Percentiles rank a stretch among this genome's conserved stretches.
Evolutionary conservation across 2,329 filamentous ascomycete species (phyloP).

Genomic region (Ophiostoma sp.): DNA sequence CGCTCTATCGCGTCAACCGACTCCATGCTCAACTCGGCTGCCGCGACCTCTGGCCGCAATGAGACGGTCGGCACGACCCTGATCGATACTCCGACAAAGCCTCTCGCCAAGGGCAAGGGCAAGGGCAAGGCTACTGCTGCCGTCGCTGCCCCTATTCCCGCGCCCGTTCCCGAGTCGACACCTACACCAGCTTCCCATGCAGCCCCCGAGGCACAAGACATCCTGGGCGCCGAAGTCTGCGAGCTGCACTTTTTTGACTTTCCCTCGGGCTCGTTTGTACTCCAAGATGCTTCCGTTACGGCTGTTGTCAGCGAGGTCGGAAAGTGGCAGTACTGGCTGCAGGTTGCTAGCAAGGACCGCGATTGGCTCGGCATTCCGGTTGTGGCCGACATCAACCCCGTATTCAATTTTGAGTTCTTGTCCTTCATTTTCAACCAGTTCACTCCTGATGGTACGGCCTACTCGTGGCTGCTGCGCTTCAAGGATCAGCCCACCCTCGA

Average conservation of each 20-base stretch:
- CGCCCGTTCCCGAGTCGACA: constrained; percentile 21
- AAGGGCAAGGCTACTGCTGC: neutral
- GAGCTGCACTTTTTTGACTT: constrained; percentile 96
- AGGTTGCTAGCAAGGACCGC: constrained; percentile 68
- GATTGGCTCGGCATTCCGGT: constrained; percentile 86
- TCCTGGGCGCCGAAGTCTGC: constrained; percentile 67
- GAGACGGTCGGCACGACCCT: constrained; percentile 32
- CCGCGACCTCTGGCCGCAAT: constrained; percentile 31
- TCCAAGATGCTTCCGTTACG: constrained; percentile 68
- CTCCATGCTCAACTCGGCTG: constrained; percentile 43
- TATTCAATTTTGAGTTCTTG: constrained; percentile 98
- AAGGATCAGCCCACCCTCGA: constrained; percentile 76
- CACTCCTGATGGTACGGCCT: constrained; percentile 77
- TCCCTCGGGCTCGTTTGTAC: constrained; percentile 73
- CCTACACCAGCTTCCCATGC: constrained; percentile 50
- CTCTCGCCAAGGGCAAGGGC: constrained; percentile 2
- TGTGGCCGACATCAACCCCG: constrained; percentile 87
- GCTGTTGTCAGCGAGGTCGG: constrained; percentile 82
- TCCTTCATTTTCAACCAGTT: constrained; percentile 99
- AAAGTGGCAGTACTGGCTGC: constrained; percentile 92
- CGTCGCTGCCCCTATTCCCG: constrained; percentile 19
- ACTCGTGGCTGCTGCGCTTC: constrained; percentile 93
- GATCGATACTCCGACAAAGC: constrained; percentile 32
- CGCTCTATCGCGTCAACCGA: constrained; percentile 55
- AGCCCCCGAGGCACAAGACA: constrained; percentile 64